Base-by-base conservation (phyloP, 305 asterid genomes). In the Solanum hybrid region DNA sequence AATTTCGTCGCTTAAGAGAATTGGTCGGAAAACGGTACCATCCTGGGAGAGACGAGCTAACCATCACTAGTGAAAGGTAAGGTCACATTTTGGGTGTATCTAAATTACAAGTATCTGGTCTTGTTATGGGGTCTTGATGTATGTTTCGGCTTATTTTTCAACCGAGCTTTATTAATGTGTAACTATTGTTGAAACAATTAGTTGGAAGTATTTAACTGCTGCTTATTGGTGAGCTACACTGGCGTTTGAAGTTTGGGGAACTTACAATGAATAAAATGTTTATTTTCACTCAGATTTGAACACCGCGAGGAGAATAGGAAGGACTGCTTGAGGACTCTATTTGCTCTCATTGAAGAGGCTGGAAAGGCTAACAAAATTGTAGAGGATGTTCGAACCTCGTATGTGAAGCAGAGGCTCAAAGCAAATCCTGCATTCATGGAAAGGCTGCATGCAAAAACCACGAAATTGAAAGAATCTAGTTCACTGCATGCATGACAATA, bases 301-400 rank as follows among this genome's bases (percentile, higher is more conserved):
- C 96, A 96, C 81, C 95, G 99, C n/a, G 99, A 96, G 91, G 99
- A 97, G 95, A 97, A 97, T 92, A 92, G 98, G 91, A 97, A 97
- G 95, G 99, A 97, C 91, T 97, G 99, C 93, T 94, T 96, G 36
- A 93, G 99, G 91, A 96, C 99, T 78, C 96, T 97, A 46, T 90
- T 93, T 89, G 86, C 96, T 83, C 91, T 97, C 89, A 94, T 97
- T 28, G 98, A 96, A 92, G 99, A 97, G 91, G 96, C 98, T 67
- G 96, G 95, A 78, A 95, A 95, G 90, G 99, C 99, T 88, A 90
- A 90, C 88, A 87, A 86, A 84, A 90, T 96, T 34, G 98, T 97
- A 89, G 96, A 94, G 80, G 96, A 92, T 51, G 96, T 97, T 39
- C 95, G 95, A 74, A 93, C 94, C 67, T 90, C 92, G 5, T 93